Evolutionary conservation across 257 asterid genomes (phyloP).

Genomic region (Phtheirospermum japonicum): DNA sequence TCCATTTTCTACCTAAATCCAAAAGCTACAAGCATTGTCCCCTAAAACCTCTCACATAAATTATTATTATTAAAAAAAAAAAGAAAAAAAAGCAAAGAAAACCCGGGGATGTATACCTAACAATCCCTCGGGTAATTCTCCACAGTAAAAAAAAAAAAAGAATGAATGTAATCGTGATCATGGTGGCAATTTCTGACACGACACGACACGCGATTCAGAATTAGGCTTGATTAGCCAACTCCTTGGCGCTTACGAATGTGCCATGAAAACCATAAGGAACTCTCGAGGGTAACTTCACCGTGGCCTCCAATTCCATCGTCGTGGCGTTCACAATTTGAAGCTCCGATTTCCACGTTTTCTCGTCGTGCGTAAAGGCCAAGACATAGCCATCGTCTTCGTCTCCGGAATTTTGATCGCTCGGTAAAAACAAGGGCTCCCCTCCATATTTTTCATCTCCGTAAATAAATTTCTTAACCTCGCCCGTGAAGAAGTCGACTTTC

Average conservation of each 20-base stretch:
- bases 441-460: slow-evolving; percentile 76
- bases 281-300: slow-evolving; percentile 67
- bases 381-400: slow-evolving; percentile 77
- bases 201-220: neutral
- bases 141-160: slow-evolving; percentile 19
- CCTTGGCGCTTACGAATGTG: slow-evolving; percentile 58
- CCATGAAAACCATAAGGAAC: slow-evolving; percentile 96
- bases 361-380: slow-evolving; percentile 67
- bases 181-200: neutral
- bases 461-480: slow-evolving; percentile 56
- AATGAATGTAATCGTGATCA: neutral
- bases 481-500: slow-evolving; percentile 68
- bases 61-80: neutral
- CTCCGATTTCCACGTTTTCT: slow-evolving; percentile 60
- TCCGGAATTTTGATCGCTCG: slow-evolving; percentile 37
- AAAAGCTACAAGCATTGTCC: slow-evolving; percentile 77
- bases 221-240: slow-evolving; percentile 56
- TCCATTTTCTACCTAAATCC: slow-evolving; percentile 56
- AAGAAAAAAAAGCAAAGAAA: neutral
- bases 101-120: slow-evolving; percentile 76
- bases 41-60: slow-evolving; percentile 48
- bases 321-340: slow-evolving; percentile 69
- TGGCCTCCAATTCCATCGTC: slow-evolving; percentile 59
- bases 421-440: slow-evolving; percentile 85
- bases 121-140: slow-evolving; percentile 77